Base-by-base conservation (phyloP, 1,284 basidiomycete genomes). In the Somion occarium region DNA sequence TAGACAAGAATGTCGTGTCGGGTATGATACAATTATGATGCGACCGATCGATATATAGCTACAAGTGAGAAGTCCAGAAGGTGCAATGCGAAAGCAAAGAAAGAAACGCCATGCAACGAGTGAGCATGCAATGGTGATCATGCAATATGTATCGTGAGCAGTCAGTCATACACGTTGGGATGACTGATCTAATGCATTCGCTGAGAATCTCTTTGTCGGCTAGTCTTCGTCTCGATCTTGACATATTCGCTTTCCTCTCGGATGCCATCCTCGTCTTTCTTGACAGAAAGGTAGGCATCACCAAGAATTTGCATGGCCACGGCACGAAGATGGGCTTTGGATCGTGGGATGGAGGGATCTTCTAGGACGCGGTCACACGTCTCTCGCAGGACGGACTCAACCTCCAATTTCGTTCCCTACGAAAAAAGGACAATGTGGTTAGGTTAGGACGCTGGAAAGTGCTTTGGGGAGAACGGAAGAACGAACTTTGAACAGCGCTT, bases 371-470 rank as follows among this genome's bases (percentile, higher is more conserved):
- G 80, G 61, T 99, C 96, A 65, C 93, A 95, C 0, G 92, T 92
- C 67, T 98, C 96, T 34, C 96, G 82, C 9, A 99, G 76, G 26
- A 99, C 86, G 15, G 89, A 91, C 67, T 99, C 95, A 46, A 98
- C 84, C 68, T 98, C 96, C 18, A 98, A 82, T 65, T 97, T 98
- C 23, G 95, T 89, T 3, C 95, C 93, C 88, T 91, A 30, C n/a
- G n/a, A n/a, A n/a, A n/a, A n/a, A n/a, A n/a, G n/a, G n/a, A n/a
- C n/a, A n/a, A 5, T 15, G 13, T 43, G 5, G 26, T 37, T 18
- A 5, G n/a, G n/a, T n/a, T n/a, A n/a, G n/a, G n/a, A n/a, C n/a
- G n/a, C n/a, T n/a, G n/a, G 20, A 39, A 20, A 3, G 11, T 26
- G 23, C 13, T 23, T 5, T 19, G 53, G 18, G 18, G 46, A 34